These are phyloP conservation scores for Fusarium pininemorale DNA, from an alignment of 2,329 filamentous ascomycete species.

Conservation along the genomic window DNA sequence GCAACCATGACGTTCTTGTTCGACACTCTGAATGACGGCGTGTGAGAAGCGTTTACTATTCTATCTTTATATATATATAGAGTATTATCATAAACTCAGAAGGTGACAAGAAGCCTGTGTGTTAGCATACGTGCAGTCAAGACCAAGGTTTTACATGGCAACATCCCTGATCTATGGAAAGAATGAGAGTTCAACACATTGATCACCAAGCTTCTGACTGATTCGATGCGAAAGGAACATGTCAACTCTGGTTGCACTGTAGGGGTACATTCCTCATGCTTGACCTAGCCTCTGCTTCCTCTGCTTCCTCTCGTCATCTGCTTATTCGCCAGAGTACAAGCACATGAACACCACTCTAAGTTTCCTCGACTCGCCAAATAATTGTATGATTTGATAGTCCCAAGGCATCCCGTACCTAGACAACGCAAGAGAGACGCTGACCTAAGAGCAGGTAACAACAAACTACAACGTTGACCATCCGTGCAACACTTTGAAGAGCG, in stretches of 20 bases:
- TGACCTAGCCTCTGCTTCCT: not conserved
- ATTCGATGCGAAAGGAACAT: not conserved
- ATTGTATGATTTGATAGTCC: not conserved
- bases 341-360: not conserved
- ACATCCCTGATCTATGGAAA: not conserved
- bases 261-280: not conserved
- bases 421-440: too few species aligned
- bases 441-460: not conserved
- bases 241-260: too few species aligned
- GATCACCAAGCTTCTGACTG: not conserved
- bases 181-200: not conserved
- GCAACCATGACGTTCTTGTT: not conserved
- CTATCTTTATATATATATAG: not conserved
- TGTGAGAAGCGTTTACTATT: not conserved
- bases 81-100: not conserved
- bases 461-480: not conserved
- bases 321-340: not conserved
- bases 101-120: not conserved
- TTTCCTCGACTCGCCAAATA: not conserved
- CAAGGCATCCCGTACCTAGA: not conserved
- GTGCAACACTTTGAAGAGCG: not conserved
- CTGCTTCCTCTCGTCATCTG: not conserved
- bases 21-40: not conserved
- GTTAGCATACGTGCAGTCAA: not conserved
- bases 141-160: not conserved